Base-by-base conservation (phyloP, 129 eudicot genomes). In the Ambrosia trifida region DNA sequence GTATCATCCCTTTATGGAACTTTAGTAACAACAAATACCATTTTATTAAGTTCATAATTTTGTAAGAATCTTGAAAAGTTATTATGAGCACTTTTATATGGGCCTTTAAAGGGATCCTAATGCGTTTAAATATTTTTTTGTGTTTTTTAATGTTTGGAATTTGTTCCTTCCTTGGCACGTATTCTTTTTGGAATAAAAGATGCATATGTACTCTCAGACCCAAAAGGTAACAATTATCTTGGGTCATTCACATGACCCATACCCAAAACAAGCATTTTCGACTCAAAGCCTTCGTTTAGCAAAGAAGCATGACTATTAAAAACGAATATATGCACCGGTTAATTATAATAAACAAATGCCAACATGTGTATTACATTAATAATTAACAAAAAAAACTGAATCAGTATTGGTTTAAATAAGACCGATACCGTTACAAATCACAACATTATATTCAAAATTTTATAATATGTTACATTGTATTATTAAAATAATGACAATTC, bases 11-110 rank as follows among this genome's bases (percentile, higher is more conserved):
- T 68, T 36, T 69, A 14, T 14, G 7, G n/a, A 69, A 69, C 61
- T 64, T 69, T 69, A 52, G 76, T 50, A 77, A 38, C 31, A 35
- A n/a, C 35, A 5, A 33, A 7, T 35, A 11, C 11, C 49, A 77
- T 57, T 41, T 69, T 77, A 14, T 49, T 60, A 35, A 63, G 64
- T 63, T 35, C 50, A 31, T 12, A 46, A 6, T 72, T 61, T 47
- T 47, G 7, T 24, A 46, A 59, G 31, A 46, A 31, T 44, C 33
- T 61, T 45, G 35, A 28, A 58, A 43, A 67, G 33, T 43, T 49
- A 36, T 18, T 18, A 17, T 69, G 36, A 19, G 35, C 14, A n/a
- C 43, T 54, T 70, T 57, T 5, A 11, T 54, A 41, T 14, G 12
- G 61, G 32, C 19, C 41, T 57, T 38, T 20, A 40, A 4, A 41